phyloP scores from a whole-genome alignment of 108 stramenopile genomes.

The Nitzschia inconspicua region DNA sequence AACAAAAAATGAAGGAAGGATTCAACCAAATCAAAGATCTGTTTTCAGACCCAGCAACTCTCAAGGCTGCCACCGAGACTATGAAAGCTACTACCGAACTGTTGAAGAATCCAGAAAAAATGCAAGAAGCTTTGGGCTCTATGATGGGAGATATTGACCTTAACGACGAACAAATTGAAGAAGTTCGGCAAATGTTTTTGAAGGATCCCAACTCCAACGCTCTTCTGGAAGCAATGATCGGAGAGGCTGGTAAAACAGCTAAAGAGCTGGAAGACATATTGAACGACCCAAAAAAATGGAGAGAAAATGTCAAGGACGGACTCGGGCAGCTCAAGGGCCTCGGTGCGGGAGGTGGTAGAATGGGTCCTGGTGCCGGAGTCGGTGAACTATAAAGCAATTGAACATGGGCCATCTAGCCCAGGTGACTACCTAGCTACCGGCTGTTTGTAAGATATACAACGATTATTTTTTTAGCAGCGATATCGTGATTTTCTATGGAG shows the following conservation, averaged over 20 bases:
- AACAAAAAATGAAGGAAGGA: conserved; percentile 70
- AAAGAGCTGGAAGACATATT: conserved; percentile 75
- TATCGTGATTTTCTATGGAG: too few species aligned
- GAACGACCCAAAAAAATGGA: conserved; percentile 72
- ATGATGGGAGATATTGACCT: conserved; percentile 52
- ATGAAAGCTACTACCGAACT: conserved; percentile 59
- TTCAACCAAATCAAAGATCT: conserved; percentile 68
- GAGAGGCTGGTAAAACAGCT: conserved; percentile 44
- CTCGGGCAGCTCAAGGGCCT: conserved; percentile 10
- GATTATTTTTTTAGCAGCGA: background rate
- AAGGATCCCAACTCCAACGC: conserved; percentile 40
- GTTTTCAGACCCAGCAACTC: conserved; percentile 61
- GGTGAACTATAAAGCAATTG: conserved; percentile 46
- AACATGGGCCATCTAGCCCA: background rate
- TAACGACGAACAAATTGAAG: conserved; percentile 80
- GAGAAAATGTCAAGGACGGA: conserved; percentile 70
- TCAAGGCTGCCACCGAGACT: conserved; percentile 54
- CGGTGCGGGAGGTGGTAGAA: conserved; percentile 16
- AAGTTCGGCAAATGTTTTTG: conserved; percentile 65
- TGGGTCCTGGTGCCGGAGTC: conserved; percentile 5
- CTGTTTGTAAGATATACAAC: background rate
- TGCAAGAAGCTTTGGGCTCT: conserved; percentile 43
- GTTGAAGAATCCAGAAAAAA: conserved; percentile 48
- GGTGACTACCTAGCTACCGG: background rate
- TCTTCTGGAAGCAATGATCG: conserved; percentile 24